Base-by-base conservation (phyloP, 2,329 filamentous ascomycete genomes). In the Trichoderma simmonsii region DNA sequence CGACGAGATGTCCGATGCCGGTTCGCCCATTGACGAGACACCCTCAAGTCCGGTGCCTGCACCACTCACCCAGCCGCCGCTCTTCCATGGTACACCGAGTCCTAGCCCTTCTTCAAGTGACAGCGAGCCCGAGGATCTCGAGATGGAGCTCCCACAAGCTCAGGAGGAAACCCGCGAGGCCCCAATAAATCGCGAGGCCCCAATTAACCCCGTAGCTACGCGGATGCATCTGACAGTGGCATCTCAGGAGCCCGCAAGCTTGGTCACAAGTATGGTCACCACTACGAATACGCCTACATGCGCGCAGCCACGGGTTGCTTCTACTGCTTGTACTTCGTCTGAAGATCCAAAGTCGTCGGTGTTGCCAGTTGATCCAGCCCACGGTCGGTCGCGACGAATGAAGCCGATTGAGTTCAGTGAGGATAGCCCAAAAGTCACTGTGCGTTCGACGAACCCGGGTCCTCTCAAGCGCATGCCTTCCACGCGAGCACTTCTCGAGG, bases 111-210 rank as follows among this genome's bases (percentile, higher is more conserved):
- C 59, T 69, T 76, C 21, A 65, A 77, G 73, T 74, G 74, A 57
- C 63, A 74, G 73, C 28, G 73, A 77, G 9, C 81, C 83, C 26
- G 80, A 83, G 15, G 81, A 82, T 9, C 71, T 82, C n/a, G 82
- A 83, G 61, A 77, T 79, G 61, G 77, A 78, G 43, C 73, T 82
- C 5, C 81, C 81, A 2, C 77, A 77, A 48, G 79, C 77, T 7
- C 76, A 77, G 15, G 70, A 73, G 15, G 70, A 73, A 48, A 67
- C 63, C 11, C 30, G 54, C 12, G 71, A 74, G 51, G 59, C 34
- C 7, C 73, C 77, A 18, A 73, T 81, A 7, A 80, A 80, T 36
- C 74, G 77, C 26, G 72, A 70, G 57, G 74, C 77, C 34, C 48
- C 48, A 21, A 14, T 81, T 11, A 80, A 80, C 48, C 74, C 76